Evolutionary conservation across 108 stramenopile genomes (phyloP).

Genomic region (Discostella pseudostelligera): DNA sequence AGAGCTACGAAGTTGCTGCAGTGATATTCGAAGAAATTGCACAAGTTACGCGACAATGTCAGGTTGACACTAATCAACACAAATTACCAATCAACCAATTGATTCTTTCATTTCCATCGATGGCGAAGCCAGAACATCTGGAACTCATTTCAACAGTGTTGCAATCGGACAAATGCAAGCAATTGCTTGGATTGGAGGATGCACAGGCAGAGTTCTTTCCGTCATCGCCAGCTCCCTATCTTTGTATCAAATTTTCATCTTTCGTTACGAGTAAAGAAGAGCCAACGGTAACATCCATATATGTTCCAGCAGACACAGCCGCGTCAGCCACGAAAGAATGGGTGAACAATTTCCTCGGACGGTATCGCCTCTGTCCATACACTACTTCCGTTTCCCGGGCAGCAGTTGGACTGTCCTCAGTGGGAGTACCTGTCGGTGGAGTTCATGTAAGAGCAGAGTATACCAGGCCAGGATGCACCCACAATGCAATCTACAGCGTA

Average conservation of each 20-base stretch:
- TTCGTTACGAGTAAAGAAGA: neutral
- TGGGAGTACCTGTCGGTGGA: constrained; percentile 27
- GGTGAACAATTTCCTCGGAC: constrained; percentile 51
- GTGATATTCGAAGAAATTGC: constrained; percentile 26
- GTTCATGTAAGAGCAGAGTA: constrained; percentile 24
- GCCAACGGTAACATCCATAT: neutral
- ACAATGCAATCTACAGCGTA: neutral
- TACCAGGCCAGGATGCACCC: neutral
- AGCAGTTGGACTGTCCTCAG: constrained; percentile 53
- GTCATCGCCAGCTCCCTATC: constrained; percentile 32
- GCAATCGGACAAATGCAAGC: constrained; percentile 39
- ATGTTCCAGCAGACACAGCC: neutral
- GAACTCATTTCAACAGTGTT: constrained; percentile 22
- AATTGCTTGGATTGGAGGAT: constrained; percentile 38
- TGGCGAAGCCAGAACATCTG: constrained; percentile 27
- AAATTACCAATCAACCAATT: neutral
- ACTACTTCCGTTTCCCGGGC: constrained; percentile 47
- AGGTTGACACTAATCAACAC: neutral
- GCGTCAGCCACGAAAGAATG: constrained; percentile 32
- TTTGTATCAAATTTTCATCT: constrained; percentile 13
- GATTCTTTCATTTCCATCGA: constrained; percentile 31
- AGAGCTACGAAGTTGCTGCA: constrained; percentile 34
- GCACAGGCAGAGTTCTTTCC: constrained; percentile 32
- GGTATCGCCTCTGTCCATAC: constrained; percentile 54
- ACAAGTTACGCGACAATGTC: constrained; percentile 9